phyloP scores from a whole-genome alignment of 352 stramenopile species.

The Pythium insidiosum region DNA sequence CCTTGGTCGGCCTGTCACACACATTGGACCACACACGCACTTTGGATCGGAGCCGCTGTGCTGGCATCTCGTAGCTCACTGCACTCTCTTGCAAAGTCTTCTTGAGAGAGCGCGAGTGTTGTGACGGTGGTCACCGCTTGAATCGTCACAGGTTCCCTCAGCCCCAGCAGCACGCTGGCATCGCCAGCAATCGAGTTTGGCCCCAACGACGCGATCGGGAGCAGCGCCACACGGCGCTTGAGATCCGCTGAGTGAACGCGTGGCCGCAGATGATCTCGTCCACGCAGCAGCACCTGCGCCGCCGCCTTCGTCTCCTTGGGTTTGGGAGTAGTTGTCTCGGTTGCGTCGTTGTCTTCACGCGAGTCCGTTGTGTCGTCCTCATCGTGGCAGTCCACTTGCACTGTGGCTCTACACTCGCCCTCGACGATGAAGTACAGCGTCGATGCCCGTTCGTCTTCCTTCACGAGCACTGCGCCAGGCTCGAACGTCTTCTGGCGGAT shows the following conservation, averaged over 20 bases:
- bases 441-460: slow-evolving; percentile 5
- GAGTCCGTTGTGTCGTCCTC: slow-evolving; percentile 7
- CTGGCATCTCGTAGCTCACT: slow-evolving; percentile 25
- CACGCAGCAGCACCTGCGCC: neutral
- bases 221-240: neutral
- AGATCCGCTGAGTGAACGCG: too few relatives aligned
- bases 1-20: neutral
- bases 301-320: neutral
- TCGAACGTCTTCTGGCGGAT: slow-evolving; percentile 21
- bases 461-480: slow-evolving; percentile 9
- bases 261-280: too few relatives aligned
- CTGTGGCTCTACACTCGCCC: slow-evolving; percentile 16
- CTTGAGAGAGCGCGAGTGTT: slow-evolving; percentile 8
- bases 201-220: slow-evolving; percentile 15
- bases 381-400: slow-evolving; percentile 7
- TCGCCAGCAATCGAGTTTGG: slow-evolving; percentile 11
- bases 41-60: slow-evolving; percentile 15
- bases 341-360: neutral
- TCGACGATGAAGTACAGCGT: slow-evolving; percentile 17
- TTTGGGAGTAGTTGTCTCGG: neutral
- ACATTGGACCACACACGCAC: slow-evolving; percentile 7
- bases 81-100: slow-evolving; percentile 24
- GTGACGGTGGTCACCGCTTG: slow-evolving; percentile 14
- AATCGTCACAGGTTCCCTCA: slow-evolving; percentile 13
- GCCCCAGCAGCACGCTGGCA: slow-evolving; percentile 11